Percentiles rank a stretch among this genome's conserved stretches.
phyloP scores from a whole-genome alignment of 2,329 filamentous ascomycete genomes.

The Blastomyces parvus region DNA sequence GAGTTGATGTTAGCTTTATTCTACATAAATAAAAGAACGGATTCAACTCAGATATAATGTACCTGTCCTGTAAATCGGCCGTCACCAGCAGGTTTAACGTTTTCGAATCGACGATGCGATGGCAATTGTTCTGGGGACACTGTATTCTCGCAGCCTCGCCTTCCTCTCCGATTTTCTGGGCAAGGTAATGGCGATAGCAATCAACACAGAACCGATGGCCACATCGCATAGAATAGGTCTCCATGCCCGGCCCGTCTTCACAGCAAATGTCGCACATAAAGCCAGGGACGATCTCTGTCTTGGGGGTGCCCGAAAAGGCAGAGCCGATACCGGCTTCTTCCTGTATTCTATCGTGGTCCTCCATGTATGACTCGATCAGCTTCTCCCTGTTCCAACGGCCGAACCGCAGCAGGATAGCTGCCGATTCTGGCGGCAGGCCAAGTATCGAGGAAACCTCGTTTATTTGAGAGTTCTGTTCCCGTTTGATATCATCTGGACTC shows the following conservation, averaged over 20 bases:
- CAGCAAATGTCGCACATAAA: constrained; percentile 96
- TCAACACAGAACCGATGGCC: constrained; percentile 86
- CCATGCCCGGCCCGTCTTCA: constrained; percentile 66
- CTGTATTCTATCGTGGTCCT: constrained; percentile 65
- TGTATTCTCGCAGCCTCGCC: constrained; percentile 92
- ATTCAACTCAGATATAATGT: constrained; percentile 19
- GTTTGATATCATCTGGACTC: constrained; percentile 69
- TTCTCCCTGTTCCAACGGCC: constrained; percentile 95
- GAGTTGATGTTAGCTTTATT: neutral
- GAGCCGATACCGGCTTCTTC: constrained; percentile 75
- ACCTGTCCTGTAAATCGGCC: constrained; percentile 48
- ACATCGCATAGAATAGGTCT: constrained; percentile 91
- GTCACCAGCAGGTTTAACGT: constrained; percentile 69
- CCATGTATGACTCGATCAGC: constrained; percentile 94
- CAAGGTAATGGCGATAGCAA: constrained; percentile 85
- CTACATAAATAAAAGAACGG: neutral
- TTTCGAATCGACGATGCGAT: constrained; percentile 80
- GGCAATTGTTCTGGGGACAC: constrained; percentile 80
- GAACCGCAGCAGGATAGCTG: constrained; percentile 79
- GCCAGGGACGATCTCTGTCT: constrained; percentile 59
- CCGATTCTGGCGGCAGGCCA: constrained; percentile 77
- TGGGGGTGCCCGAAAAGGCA: constrained; percentile 52
- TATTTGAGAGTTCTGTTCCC: constrained; percentile 76
- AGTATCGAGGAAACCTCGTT: constrained; percentile 86
- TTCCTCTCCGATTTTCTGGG: constrained; percentile 88